Conservation (phyloP, 768 basidiomycete genomes). For the Clitopilus hobsonii region DNA sequence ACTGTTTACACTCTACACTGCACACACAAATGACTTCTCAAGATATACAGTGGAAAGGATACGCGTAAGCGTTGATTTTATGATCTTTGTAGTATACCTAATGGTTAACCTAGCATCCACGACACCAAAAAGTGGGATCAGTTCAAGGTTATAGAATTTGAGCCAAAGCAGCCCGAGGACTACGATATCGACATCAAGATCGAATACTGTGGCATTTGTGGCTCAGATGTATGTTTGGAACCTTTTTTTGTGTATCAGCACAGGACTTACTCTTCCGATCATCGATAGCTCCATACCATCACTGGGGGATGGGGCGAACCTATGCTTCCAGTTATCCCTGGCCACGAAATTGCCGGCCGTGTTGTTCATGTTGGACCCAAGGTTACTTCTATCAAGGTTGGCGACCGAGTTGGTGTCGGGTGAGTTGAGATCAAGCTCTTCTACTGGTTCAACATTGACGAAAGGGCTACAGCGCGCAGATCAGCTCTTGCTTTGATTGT, state of each 20-base stretch:
- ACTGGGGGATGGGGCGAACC: constrained; percentile 32
- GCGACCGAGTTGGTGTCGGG: constrained; percentile 50
- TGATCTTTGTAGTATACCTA: neutral
- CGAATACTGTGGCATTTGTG: constrained; percentile 47
- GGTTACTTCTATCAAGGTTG: constrained; percentile 50
- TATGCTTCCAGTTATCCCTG: constrained; percentile 31
- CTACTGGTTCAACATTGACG: neutral
- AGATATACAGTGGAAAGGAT: constrained; percentile 9
- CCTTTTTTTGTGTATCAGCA: too few species aligned
- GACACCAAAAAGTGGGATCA: constrained; percentile 32
- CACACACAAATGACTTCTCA: constrained; percentile 1
- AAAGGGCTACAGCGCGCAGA: constrained; percentile 34
- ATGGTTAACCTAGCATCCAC: constrained; percentile 18
- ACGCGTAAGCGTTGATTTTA: constrained; percentile 2
- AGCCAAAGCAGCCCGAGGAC: constrained; percentile 48
- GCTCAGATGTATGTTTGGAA: constrained; percentile 36
- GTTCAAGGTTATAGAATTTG: constrained; percentile 39
- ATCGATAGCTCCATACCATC: constrained; percentile 34
- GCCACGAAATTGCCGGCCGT: constrained; percentile 54
- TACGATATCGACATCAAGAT: constrained; percentile 55
- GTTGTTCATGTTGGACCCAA: constrained; percentile 50
- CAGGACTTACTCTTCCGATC: too few species aligned
- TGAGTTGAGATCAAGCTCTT: constrained; percentile 2
- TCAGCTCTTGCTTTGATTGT: constrained; percentile 44
- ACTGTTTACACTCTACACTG: too few species aligned